Evolutionary conservation across 2,329 filamentous ascomycete species (phyloP), one percentile per base, ranked within the genome.

Genomic region (Talaromyces sp.): DNA sequence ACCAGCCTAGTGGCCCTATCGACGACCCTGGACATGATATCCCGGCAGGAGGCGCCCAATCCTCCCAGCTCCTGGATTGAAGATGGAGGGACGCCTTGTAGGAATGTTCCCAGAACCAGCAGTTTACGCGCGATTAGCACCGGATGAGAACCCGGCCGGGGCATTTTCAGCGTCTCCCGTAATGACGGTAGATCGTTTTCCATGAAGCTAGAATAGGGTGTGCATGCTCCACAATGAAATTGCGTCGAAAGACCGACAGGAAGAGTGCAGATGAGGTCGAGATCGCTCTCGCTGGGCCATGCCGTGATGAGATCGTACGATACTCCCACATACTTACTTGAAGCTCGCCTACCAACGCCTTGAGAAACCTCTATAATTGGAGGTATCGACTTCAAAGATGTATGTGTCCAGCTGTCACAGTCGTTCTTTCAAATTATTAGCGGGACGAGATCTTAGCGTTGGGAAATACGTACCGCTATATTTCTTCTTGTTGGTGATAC

Each of bases 101-200:
- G 71, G 61, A 77, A 82, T 14, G 78, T 73, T 1, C 75, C 75
- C 6, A 84, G 68, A 36, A 82, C 76, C 5, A 85, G 71, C 16
- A 85, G 74, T 6, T 77, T 76, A 56, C 76, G 79, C 1, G 82
- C 81, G 1, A 85, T 72, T 6, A 83, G 64, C 2, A 80, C 73
- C 0, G 83, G 83, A 65, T 85, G 83, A 33, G 75, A 78, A 0
- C 68, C 72, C 16, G 63, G 62, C 1, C 72, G 69, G 1, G 77
- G 80, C 28, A 75, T 61, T 34, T 72, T 68, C 12, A 82, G 68
- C 14, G 80, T 62, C 2, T 71, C 74, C 7, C 62, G 71, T 16
- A 73, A 67, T 5, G 61, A 63, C 59, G 23, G 42, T 12, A 34
- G 34, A n/a, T 28, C 27, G 10, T 16, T 9, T 14, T n/a, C 18